A percentile compares a stretch with the other conserved stretches of the same genome.
These are phyloP conservation scores for Apiospora arundinis DNA, from an alignment of 2,329 filamentous ascomycete species.

Conservation along the genomic window DNA sequence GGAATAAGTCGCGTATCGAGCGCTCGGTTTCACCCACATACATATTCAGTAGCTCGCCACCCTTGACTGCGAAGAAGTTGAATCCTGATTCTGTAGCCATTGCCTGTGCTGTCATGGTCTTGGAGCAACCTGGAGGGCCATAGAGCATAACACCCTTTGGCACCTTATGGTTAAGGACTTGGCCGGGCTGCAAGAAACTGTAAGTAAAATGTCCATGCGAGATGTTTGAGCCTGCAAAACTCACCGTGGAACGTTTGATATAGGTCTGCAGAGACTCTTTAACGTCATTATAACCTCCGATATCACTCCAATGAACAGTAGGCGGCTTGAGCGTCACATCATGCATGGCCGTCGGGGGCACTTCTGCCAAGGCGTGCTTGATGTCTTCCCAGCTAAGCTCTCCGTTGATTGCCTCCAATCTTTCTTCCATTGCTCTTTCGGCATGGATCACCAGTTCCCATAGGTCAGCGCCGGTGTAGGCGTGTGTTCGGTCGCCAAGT, in stretches of 20 bases:
- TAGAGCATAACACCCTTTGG: conserved; percentile 88
- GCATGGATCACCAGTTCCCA: conserved; percentile 66
- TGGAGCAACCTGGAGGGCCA: conserved; percentile 92
- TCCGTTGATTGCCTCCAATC: conserved; percentile 26
- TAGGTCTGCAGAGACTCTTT: conserved; percentile 66
- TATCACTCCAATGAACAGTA: conserved; percentile 84
- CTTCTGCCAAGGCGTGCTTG: conserved; percentile 21
- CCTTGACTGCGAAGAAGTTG: conserved; percentile 95
- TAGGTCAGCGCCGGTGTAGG: conserved; percentile 83
- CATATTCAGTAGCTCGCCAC: conserved; percentile 92
- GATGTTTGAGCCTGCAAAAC: conserved; percentile 8
- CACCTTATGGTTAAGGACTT: conserved; percentile 54
- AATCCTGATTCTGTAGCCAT: conserved; percentile 88
- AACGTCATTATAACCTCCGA: conserved; percentile 82
- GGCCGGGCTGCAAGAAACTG: conserved; percentile 40
- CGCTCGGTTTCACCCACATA: conserved; percentile 96
- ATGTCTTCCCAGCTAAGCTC: conserved; percentile 57
- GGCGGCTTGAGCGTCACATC: conserved; percentile 90
- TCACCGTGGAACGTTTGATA: conserved; percentile 45
- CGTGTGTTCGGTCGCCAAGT: conserved; percentile 80
- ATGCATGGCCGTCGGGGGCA: conserved; percentile 79
- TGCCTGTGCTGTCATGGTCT: conserved; percentile 90
- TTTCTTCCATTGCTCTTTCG: conserved; percentile 34
- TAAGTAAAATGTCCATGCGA: conserved; percentile 17
- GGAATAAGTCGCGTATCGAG: conserved; percentile 83